Base-by-base conservation (phyloP, 768 basidiomycete genomes). In the Russula ochroleuca region DNA sequence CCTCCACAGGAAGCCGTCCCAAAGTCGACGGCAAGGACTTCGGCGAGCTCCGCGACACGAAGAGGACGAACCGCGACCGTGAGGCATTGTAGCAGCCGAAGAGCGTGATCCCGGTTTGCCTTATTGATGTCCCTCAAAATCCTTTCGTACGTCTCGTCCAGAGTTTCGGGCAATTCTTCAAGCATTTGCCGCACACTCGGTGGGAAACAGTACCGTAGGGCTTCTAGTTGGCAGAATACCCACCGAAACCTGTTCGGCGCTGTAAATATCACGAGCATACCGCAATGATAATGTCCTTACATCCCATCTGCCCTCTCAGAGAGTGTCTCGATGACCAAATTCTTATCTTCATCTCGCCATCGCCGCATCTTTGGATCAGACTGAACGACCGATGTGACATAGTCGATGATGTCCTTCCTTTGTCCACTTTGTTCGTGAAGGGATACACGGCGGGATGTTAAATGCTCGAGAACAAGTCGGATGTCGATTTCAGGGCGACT, bases 111-210 rank as follows among this genome's bases (percentile, higher is more conserved):
- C n/a, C 19, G 35, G 5, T 48, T 31, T 9, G 45, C 21, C 15
- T 62, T 48, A 10, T 53, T 25, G 47, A 62, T 62, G 5, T 28
- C 35, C 43, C 9, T n/a, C 25, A 62, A 19, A 10, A 57, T 45
- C 13, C 54, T 54, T 33, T 57, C 61, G 7, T 62, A 62, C 1
- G 48, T 57, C 49, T 38, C 62, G 19, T 49, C 47, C 25, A 57
- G 15, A 6, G 15, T 28, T 4, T 57, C 37, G 1, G 61, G 61
- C 5, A 56, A 35, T 47, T 52, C 45, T 9, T 48, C 53, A 2
- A 48, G 61, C 2, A 33, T 28, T 2, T 14, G 40, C 19, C 19
- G 51, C 13, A 52, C 41, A 14, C 31, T 54, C 8, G 41, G 13
- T n/a, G 53, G 43, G 19, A 47, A 28, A 28, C 61, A 55, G 35